Percentiles rank a stretch among this genome's conserved stretches.
phyloP scores from a whole-genome alignment of 768 basidiomycete genomes.

The Pleurotus tuoliensis region DNA sequence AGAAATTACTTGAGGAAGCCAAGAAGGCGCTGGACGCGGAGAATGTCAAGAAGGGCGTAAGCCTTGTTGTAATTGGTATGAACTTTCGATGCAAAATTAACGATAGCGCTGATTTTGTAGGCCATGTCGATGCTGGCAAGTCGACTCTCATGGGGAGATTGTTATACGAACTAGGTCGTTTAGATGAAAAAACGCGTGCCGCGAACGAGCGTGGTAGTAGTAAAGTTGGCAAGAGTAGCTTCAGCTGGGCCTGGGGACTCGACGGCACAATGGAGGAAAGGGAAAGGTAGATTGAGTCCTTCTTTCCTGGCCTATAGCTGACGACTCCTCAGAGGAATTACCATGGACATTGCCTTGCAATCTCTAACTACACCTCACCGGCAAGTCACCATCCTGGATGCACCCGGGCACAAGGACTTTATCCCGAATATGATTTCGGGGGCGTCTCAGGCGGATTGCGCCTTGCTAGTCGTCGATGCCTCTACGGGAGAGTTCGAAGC shows the following conservation, averaged over 20 bases:
- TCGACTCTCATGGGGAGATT: constrained; percentile 96
- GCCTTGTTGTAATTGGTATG: constrained; percentile 88
- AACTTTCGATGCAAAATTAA: background rate
- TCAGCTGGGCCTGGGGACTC: constrained; percentile 97
- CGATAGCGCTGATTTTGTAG: constrained; percentile 33
- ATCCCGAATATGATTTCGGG: constrained; percentile 99
- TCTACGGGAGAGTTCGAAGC: constrained; percentile 91
- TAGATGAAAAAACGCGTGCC: constrained; percentile 80
- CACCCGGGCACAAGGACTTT: constrained; percentile 96
- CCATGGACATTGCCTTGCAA: constrained; percentile 94
- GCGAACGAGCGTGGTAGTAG: constrained; percentile 88
- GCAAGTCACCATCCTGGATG: constrained; percentile 91
- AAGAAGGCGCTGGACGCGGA: constrained; percentile 44
- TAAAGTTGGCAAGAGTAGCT: constrained; percentile 90
- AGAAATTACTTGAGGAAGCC: constrained; percentile 83
- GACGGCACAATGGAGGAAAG: constrained; percentile 93
- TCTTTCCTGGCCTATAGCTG: background rate
- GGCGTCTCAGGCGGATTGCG: constrained; percentile 94
- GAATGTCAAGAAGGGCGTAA: constrained; percentile 65
- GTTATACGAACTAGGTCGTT: constrained; percentile 84
- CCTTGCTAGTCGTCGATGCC: constrained; percentile 90
- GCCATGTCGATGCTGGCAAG: constrained; percentile 98
- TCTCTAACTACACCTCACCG: constrained; percentile 69
- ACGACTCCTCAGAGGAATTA: constrained; percentile 71
- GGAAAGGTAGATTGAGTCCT: constrained; percentile 49